Base-by-base conservation (phyloP, 2,329 filamentous ascomycete species). In the Aspergillus amoenus region DNA sequence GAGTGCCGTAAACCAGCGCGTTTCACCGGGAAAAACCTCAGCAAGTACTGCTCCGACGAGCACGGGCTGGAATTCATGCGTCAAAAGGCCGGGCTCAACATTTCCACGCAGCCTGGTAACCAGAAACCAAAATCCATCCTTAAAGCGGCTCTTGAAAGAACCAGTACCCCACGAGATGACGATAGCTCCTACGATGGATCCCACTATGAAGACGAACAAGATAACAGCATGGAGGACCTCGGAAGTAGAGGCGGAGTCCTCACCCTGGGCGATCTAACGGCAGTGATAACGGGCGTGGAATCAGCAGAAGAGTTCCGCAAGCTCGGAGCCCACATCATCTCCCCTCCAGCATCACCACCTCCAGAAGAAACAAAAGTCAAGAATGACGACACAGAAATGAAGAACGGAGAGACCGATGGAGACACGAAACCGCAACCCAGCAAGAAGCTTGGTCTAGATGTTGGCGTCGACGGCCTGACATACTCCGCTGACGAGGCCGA, bases 31-130 rank as follows among this genome's bases (percentile, higher is more conserved):
- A 70, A 70, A 49, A 70, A 63, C 45, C 73, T 69, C 4, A 80
- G 77, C 68, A 81, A 81, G 62, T 81, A 81, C 59, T 81, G 79
- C 62, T 75, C 71, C n/a, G 78, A 81, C 43, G 77, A 76, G 13
- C 79, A 80, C 56, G 79, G 78, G 11, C 65, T 69, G 13, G 76
- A 80, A 61, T 81, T 79, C 57, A 74, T 79, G 69, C 71, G 71
- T 12, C 66, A 61, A 21, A 70, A 70, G 46, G 66, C 66, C 12
- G 64, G 64, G 24, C 63, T 74, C 13, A 70, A 70, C 54, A 32
- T 67, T 7, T 60, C 56, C n/a, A 47, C 66, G n/a, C 48, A 54
- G 15, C 15, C 53, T 39, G 48, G 34, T 4, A 32, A 55, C 22
- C 64, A 61, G 17, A 69, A 66, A 32, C 17, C 55, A 42, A 52